Base-by-base conservation (phyloP, 805 yeast genomes). In the Ogataea siamensis region DNA sequence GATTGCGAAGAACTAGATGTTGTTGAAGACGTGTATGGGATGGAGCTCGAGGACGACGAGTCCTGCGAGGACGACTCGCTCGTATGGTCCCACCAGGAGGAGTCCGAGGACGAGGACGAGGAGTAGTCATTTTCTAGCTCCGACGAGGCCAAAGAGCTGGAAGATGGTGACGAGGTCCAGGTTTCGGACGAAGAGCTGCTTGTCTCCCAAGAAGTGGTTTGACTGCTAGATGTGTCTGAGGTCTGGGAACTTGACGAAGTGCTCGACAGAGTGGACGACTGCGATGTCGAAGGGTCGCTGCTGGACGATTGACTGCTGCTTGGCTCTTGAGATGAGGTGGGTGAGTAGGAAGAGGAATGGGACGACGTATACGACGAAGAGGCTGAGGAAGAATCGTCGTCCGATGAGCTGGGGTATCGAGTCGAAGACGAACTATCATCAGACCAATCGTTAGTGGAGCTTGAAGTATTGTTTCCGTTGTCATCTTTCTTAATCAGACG, bases 171-270 rank as follows among this genome's bases (percentile, higher is more conserved):
- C 6, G 40, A 9, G 14, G 33, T 20, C 22, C 42, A 14, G 15
- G 46, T 28, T 3, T 43, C 26, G 8, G 49, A 27, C n/a, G 47
- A 35, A 5, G 53, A 22, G 2, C 43, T 22, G 2, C 42, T 23
- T n/a, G 50, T 34, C 17, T 7, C 11, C 18, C 5, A 27, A 8
- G 4, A 43, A 5, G 40, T 16, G 7, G 49, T 17, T 15, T 45
- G 37, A 5, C 40, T 21, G 14, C 23, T 11, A 7, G 42, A 35
- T 5, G 43, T 28, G 6, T 19, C 24, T n/a, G 33, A 30, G 3
- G 25, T 26, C 16, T 21, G 3, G 14, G 26, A 14, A 19, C 21
- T 27, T 19, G 32, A 19, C n/a, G 17, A 25, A 10, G 22, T 22
- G 14, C 25, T 19, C 20, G 31, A 16, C 20, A 15, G 10, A 12